Conservation (phyloP, 768 basidiomycete genomes). For the Boletus rubescentipes region DNA sequence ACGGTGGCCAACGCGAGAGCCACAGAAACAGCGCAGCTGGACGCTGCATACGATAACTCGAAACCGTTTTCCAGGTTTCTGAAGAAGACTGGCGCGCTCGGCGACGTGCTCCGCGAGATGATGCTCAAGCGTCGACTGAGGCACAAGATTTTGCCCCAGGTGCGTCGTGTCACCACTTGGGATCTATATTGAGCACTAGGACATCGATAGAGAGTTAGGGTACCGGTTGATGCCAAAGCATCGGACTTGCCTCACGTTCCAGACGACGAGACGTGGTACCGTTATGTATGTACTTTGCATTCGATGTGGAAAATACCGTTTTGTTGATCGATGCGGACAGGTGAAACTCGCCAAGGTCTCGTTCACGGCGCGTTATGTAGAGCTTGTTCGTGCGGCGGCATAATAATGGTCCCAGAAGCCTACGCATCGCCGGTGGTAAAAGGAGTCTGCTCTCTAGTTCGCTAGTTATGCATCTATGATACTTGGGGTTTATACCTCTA, state of each 20-base stretch:
- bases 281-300: slow-evolving; percentile 21
- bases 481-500: too few relatives aligned
- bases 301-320: neutral
- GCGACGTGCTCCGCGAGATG: slow-evolving; percentile 16
- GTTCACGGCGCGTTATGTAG: slow-evolving; percentile 22
- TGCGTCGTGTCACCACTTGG: slow-evolving; percentile 26
- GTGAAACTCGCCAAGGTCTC: slow-evolving; percentile 13
- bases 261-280: slow-evolving; percentile 38
- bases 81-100: slow-evolving; percentile 23
- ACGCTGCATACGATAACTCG: slow-evolving; percentile 42
- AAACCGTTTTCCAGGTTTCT: slow-evolving; percentile 35
- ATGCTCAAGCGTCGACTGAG: slow-evolving; percentile 26
- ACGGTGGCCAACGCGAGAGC: slow-evolving; percentile 1
- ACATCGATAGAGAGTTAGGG: slow-evolving; percentile 14
- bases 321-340: slow-evolving; percentile 10
- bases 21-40: slow-evolving; percentile 5
- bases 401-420: neutral
- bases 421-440: too few relatives aligned
- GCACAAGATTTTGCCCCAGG: slow-evolving; percentile 41
- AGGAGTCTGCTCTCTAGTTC: too few relatives aligned
- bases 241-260: slow-evolving; percentile 35
- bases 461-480: too few relatives aligned
- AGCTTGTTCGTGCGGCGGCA: slow-evolving; percentile 11
- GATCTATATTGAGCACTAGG: neutral
- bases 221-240: slow-evolving; percentile 30